Base-by-base conservation (phyloP, 441 rosid species). In the Populus hybrid region DNA sequence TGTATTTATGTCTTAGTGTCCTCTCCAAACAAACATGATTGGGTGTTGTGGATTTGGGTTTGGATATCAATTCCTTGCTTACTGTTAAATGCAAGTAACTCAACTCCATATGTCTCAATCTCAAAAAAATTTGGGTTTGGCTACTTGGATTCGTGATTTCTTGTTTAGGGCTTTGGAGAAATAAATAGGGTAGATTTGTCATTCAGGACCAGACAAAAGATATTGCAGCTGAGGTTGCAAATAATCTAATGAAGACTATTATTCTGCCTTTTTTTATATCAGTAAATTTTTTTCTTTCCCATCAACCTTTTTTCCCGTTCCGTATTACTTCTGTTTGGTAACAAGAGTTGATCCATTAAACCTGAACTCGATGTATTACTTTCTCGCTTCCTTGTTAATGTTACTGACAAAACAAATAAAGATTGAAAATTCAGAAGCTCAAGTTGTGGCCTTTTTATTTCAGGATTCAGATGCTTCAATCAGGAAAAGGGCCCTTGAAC, bases 401-500 rank as follows among this genome's bases (percentile, higher is more conserved):
- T 23, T 65, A 26, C 10, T 26, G 34, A 10, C 6, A 65, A 24
- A 65, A 8, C 14, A 24, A 65, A 10, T 65, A 23, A 71, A 75
- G 36, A 28, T n/a, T 66, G 70, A 74, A 61, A 75, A 59, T 65
- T 36, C 42, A 76, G 73, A 74, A 75, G 50, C 68, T 40, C 74
- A 8, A 67, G 83, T 59, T 78, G 77, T 68, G 88, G 78, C 81
- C 78, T 68, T 82, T 68, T 83, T 79, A 77, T 87, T 88, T 73
- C 96, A 97, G 99, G 99, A 94, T 81, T 88, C 93, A 78, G 99
- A 97, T 90, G 99, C 97, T 81, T 97, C 99, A 53, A 93, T 97
- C 79, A 90, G 97, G 77, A 97, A 97, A 92, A 88, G 98, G 84
- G 98, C 99, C 46, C 99, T 97, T 78, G 98, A 93, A 81, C 95